A percentile compares a stretch with the other conserved stretches of the same genome.
These are phyloP conservation scores for Fomitopsis palustris DNA, from an alignment of 1,284 basidiomycete species.

Conservation along the genomic window DNA sequence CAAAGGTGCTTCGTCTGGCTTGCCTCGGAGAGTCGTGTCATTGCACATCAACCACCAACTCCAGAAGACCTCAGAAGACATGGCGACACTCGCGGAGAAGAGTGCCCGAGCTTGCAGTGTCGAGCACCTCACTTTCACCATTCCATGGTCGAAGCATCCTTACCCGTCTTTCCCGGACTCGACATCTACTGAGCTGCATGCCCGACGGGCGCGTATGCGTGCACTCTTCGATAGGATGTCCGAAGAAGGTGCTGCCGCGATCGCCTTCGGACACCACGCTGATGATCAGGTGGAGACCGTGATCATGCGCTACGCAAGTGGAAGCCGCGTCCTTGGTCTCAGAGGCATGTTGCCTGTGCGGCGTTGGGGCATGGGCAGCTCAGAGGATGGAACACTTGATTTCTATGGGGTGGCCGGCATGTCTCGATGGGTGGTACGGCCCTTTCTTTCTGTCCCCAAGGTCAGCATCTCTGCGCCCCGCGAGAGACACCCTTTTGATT, in stretches of 20 bases:
- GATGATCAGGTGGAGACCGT: constrained; percentile 81
- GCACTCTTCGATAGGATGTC: constrained; percentile 51
- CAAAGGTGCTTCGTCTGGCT: background rate
- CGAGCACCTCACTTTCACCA: constrained; percentile 39
- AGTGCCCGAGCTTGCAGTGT: constrained; percentile 44
- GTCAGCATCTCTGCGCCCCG: constrained; percentile 31
- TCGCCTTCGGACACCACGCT: constrained; percentile 71
- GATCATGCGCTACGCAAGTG: constrained; percentile 60
- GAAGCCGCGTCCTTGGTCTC: constrained; percentile 51
- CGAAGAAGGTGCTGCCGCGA: constrained; percentile 29
- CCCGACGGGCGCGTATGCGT: constrained; percentile 57
- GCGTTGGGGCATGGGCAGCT: constrained; percentile 73
- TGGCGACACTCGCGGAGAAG: constrained; percentile 47
- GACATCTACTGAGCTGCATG: constrained; percentile 46
- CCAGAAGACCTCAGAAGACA: constrained; percentile 49
- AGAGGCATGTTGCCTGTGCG: constrained; percentile 63
- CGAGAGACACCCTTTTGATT: constrained; percentile 3
- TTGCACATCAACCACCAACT: constrained; percentile 66
- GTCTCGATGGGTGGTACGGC: constrained; percentile 63
- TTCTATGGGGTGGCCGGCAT: constrained; percentile 51
- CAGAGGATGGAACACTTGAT: constrained; percentile 13
- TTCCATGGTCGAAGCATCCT: constrained; percentile 54
- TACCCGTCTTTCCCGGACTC: constrained; percentile 41
- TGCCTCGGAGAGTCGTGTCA: constrained; percentile 42
- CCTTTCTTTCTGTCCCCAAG: constrained; percentile 64